Conservation (phyloP, 345 rosid species). For the Camelina sativa region DNA sequence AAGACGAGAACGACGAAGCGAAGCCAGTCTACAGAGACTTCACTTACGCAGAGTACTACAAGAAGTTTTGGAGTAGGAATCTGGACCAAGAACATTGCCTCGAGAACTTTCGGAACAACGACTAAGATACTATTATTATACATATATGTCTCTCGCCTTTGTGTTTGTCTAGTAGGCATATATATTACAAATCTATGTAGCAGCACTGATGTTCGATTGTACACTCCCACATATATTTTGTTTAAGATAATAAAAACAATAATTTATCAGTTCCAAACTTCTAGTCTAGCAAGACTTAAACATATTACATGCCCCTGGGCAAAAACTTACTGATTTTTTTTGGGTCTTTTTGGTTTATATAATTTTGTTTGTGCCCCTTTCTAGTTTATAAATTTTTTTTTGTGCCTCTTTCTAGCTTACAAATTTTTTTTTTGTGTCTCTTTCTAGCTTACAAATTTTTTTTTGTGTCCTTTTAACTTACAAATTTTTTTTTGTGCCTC, state of each 20-base stretch:
- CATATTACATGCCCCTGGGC: too few species aligned
- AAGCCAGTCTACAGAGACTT: constrained; percentile 68
- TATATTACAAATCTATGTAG: background rate
- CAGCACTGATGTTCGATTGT: background rate
- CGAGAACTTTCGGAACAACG: constrained; percentile 64
- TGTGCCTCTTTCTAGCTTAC: too few species aligned
- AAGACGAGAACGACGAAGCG: constrained; percentile 38
- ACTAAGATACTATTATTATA: constrained; percentile 20
- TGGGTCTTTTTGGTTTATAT: too few species aligned
- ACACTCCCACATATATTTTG: background rate
- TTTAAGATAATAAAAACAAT: background rate
- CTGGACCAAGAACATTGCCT: constrained; percentile 84
- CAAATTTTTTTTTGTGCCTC: too few species aligned
- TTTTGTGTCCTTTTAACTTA: too few species aligned
- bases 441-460: too few species aligned
- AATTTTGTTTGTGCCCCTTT: too few species aligned
- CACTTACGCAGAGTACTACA: constrained; percentile 87
- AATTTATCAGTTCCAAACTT: background rate
- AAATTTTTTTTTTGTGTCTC: too few species aligned
- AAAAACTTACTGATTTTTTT: too few species aligned
- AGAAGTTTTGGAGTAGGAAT: constrained; percentile 86
- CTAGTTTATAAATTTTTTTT: too few species aligned
- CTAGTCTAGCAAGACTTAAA: background rate
- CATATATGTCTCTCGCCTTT: background rate
- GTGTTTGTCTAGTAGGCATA: constrained; percentile 2